These are phyloP conservation scores for Botrytis aclada DNA, from an alignment of 2,329 filamentous ascomycete species.

Conservation along the genomic window DNA sequence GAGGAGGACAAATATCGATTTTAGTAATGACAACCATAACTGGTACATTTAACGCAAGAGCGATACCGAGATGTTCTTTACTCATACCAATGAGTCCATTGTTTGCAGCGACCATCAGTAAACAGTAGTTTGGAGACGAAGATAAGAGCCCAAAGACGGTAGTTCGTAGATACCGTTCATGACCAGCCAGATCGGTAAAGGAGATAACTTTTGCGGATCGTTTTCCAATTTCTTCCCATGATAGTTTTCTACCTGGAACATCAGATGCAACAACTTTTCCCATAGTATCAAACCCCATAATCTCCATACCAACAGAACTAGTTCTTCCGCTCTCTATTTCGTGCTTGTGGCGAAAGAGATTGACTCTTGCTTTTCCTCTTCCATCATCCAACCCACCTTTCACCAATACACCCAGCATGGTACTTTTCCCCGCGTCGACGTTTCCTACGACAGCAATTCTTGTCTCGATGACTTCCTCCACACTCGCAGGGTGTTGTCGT, in stretches of 20 bases:
- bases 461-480: slow-evolving; percentile 91
- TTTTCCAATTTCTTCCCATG: slow-evolving; percentile 97
- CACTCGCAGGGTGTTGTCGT: slow-evolving; percentile 66
- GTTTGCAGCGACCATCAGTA: slow-evolving; percentile 97
- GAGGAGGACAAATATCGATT: slow-evolving; percentile 95
- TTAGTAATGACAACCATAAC: slow-evolving; percentile 98
- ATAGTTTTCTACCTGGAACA: slow-evolving; percentile 79
- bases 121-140: slow-evolving; percentile 93
- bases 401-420: slow-evolving; percentile 90
- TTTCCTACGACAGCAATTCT: slow-evolving; percentile 96
- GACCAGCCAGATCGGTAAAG: slow-evolving; percentile 92
- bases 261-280: slow-evolving; percentile 80
- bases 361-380: slow-evolving; percentile 87
- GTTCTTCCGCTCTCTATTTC: slow-evolving; percentile 95
- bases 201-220: slow-evolving; percentile 94
- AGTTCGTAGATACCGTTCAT: slow-evolving; percentile 91
- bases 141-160: slow-evolving; percentile 94
- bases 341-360: slow-evolving; percentile 96
- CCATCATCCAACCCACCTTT: slow-evolving; percentile 96
- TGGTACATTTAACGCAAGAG: slow-evolving; percentile 89
- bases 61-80: slow-evolving; percentile 95
- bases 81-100: slow-evolving; percentile 98
- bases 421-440: slow-evolving; percentile 96
- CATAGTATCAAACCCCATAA: slow-evolving; percentile 90
- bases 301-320: slow-evolving; percentile 97